Evolutionary conservation across 2,329 filamentous ascomycete species (phyloP), one percentile per base, ranked within the genome.

Genomic region (Samsoniella hepiali): DNA sequence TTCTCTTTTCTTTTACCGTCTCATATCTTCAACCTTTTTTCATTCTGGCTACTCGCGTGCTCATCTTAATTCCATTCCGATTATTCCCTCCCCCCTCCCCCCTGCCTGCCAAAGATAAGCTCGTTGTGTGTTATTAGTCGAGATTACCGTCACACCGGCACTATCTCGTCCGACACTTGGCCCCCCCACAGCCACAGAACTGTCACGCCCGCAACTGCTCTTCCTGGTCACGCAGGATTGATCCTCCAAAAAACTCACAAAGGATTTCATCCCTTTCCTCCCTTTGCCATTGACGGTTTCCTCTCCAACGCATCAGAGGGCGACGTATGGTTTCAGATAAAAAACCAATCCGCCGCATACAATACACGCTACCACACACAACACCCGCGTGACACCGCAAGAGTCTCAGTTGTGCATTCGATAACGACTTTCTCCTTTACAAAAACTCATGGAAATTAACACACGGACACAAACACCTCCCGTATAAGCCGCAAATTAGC

Each of bases 21-120:
- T 60, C 47, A 60, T 7, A 34, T 51, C 42, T n/a, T 58, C 5
- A 32, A 15, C 17, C n/a, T 31, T 11, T 7, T 31, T 2, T 22
- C 17, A 45, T 32, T 36, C 44, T 27, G 9, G 31, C 56, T 60
- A 42, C 57, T 60, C 57, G 57, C 57, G 29, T 51, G 31, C 44
- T 34, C 57, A 31, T 42, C 13, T 34, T 51, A 15, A 36, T 29
- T 49, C 29, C 22, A 9, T 29, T 22, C 22, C 22, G 22, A 22
- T 22, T 22, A 1, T 22, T 22, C 22, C 22, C 22, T 38, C 17
- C 7, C 8, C 6, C 34, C 3, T 45, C 17, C 11, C 15, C 17
- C 8, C n/a, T 36, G 17, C 29, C 8, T n/a, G 10, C 17, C 17
- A 32, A 45, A 57, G 15, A 32, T 57, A 15, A 6, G 31, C 54